phyloP scores from a whole-genome alignment of 1,139 yeast genomes.

The Candida sanyaensis region DNA sequence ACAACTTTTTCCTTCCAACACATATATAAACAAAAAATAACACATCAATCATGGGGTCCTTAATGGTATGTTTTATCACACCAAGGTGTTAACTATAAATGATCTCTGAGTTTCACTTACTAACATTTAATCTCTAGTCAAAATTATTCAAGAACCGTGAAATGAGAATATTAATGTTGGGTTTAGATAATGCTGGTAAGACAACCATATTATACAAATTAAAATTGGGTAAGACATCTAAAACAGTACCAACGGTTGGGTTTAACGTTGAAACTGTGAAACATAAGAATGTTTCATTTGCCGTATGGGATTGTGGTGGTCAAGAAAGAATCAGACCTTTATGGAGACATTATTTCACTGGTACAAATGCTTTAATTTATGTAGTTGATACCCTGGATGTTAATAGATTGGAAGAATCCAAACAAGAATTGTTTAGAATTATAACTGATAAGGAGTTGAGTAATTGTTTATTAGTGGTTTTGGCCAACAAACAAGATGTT shows the following conservation, averaged over 20 bases:
- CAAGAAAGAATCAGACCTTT: slow-evolving; percentile 87
- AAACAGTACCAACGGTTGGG: slow-evolving; percentile 93
- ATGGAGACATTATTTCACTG: slow-evolving; percentile 95
- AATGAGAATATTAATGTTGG: slow-evolving; percentile 82
- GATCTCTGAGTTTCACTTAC: neutral
- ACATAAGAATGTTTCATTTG: slow-evolving; percentile 83
- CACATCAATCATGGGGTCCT: slow-evolving; percentile 9
- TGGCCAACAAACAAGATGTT: slow-evolving; percentile 90
- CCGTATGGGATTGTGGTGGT: slow-evolving; percentile 98
- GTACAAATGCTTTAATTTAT: slow-evolving; percentile 90
- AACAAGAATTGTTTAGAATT: slow-evolving; percentile 74
- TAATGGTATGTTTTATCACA: slow-evolving; percentile 10
- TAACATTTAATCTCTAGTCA: slow-evolving; percentile 20
- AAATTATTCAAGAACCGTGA: slow-evolving; percentile 64
- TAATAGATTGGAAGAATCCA: slow-evolving; percentile 74
- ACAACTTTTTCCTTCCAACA: neutral
- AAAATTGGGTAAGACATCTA: slow-evolving; percentile 72
- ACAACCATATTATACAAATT: slow-evolving; percentile 76
- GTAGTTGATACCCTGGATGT: slow-evolving; percentile 84
- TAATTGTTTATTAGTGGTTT: slow-evolving; percentile 74
- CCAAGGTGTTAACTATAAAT: neutral
- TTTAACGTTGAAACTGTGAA: slow-evolving; percentile 92
- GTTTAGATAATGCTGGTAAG: slow-evolving; percentile 91
- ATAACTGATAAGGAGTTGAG: slow-evolving; percentile 79
- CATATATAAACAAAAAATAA: neutral